A percentile compares a stretch with the other conserved stretches of the same genome.
These are phyloP conservation scores for Dendrobium officinale DNA, from an alignment of 106 monocot genomes.

Conservation along the genomic window DNA sequence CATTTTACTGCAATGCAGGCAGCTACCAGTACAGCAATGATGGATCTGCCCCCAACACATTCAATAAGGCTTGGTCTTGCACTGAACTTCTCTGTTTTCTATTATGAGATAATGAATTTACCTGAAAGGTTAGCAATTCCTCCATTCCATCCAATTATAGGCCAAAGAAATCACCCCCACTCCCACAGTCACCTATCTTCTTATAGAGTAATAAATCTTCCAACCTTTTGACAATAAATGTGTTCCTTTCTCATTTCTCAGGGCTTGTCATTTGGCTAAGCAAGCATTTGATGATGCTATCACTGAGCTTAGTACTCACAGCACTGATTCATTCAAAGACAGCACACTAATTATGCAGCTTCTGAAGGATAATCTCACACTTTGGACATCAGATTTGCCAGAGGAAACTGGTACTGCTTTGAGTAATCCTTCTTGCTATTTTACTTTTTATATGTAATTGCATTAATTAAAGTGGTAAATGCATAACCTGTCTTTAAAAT, in stretches of 20 bases:
- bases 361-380: slow-evolving; percentile 30
- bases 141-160: neutral
- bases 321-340: slow-evolving; percentile 18
- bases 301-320: slow-evolving; percentile 19
- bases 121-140: slow-evolving; percentile 34
- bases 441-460: neutral
- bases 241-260: slow-evolving; percentile 9
- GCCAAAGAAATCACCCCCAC: neutral
- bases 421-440: neutral
- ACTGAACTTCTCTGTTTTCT: slow-evolving; percentile 58
- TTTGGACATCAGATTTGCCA: slow-evolving; percentile 26
- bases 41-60: slow-evolving; percentile 46
- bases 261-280: slow-evolving; percentile 33
- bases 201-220: neutral
- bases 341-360: slow-evolving; percentile 29
- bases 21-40: slow-evolving; percentile 40
- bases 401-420: slow-evolving; percentile 11
- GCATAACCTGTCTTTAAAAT: too few species aligned
- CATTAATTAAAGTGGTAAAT: too few species aligned
- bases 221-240: neutral
- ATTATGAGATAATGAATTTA: slow-evolving; percentile 63
- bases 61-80: slow-evolving; percentile 54
- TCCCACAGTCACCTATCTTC: neutral
- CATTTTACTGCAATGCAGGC: slow-evolving; percentile 21
- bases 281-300: slow-evolving; percentile 37